Percentiles rank a stretch among this genome's conserved stretches.
phyloP scores from a whole-genome alignment of 176 grass and related monocot species.

The Canna indica region DNA sequence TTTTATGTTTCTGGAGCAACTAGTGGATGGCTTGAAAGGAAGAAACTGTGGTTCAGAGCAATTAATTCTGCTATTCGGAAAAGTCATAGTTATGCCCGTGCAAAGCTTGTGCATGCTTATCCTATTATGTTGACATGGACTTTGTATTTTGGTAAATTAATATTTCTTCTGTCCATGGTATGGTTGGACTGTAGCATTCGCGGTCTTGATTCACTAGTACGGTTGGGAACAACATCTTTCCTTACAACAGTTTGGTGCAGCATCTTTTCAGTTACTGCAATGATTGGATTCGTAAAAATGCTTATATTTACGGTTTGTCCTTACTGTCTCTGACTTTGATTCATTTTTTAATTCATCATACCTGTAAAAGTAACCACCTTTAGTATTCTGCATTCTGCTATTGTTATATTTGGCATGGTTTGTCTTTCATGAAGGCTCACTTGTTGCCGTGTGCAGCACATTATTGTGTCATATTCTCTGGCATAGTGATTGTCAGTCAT shows the following conservation, averaged over 20 bases:
- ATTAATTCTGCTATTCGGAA: slow-evolving; percentile 36
- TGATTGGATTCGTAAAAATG: slow-evolving; percentile 80
- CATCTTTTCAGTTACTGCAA: slow-evolving; percentile 61
- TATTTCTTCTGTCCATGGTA: slow-evolving; percentile 58
- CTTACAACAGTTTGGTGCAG: slow-evolving; percentile 84
- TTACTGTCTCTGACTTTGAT: slow-evolving; percentile 5
- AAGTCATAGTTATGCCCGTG: slow-evolving; percentile 34
- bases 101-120: slow-evolving; percentile 44
- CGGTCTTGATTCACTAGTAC: slow-evolving; percentile 83
- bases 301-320: slow-evolving; percentile 50
- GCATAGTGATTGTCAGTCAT: too few species aligned
- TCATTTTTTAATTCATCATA: slow-evolving; percentile 16
- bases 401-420: neutral
- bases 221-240: slow-evolving; percentile 75
- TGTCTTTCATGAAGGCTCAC: neutral
- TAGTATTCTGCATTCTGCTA: neutral
- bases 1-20: slow-evolving; percentile 46
- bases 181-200: slow-evolving; percentile 89
- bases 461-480: neutral
- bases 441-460: neutral
- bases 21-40: slow-evolving; percentile 44
- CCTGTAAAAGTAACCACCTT: neutral
- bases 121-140: slow-evolving; percentile 61
- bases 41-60: slow-evolving; percentile 37
- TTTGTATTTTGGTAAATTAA: slow-evolving; percentile 60